Percentiles rank a stretch among this genome's conserved stretches.
These are phyloP conservation scores for Neofusicoccum laricinum DNA, from an alignment of 2,329 filamentous ascomycete genomes.

Conservation along the genomic window DNA sequence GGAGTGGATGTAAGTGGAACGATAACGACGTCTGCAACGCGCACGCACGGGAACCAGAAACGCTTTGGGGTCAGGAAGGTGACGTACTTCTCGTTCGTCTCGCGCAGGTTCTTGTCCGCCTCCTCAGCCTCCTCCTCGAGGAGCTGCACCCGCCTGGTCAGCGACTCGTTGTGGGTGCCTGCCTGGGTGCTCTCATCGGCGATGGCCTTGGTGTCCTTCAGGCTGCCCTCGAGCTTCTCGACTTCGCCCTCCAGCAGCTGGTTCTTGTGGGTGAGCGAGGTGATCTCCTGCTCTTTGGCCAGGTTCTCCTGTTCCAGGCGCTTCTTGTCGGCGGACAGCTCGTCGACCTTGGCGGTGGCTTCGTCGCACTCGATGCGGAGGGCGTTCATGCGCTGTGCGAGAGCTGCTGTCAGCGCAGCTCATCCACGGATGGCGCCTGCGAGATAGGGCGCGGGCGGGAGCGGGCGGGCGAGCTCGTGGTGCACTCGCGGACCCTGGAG, in stretches of 20 bases:
- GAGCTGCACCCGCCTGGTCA: slow-evolving; percentile 89
- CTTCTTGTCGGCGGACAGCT: slow-evolving; percentile 86
- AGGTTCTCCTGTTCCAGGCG: slow-evolving; percentile 90
- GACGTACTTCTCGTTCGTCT: slow-evolving; percentile 96
- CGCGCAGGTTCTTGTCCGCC: slow-evolving; percentile 91
- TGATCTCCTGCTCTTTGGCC: slow-evolving; percentile 96
- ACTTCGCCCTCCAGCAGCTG: slow-evolving; percentile 83
- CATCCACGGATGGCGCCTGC: slow-evolving; percentile 24
- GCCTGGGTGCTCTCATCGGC: slow-evolving; percentile 79
- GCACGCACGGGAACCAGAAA: slow-evolving; percentile 9
- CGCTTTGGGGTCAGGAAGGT: slow-evolving; percentile 18
- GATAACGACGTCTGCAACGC: slow-evolving; percentile 10
- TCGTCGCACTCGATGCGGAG: slow-evolving; percentile 94
- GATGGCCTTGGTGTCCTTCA: slow-evolving; percentile 84
- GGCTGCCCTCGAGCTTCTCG: slow-evolving; percentile 81
- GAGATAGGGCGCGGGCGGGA: background rate
- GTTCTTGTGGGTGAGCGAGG: slow-evolving; percentile 94
- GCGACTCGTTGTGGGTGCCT: slow-evolving; percentile 84
- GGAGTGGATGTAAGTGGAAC: background rate
- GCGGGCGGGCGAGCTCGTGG: slow-evolving; percentile 4
- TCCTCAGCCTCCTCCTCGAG: slow-evolving; percentile 98
- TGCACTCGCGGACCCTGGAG: slow-evolving; percentile 18
- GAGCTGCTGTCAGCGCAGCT: slow-evolving; percentile 1
- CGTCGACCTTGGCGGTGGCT: slow-evolving; percentile 75
- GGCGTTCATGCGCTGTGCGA: slow-evolving; percentile 80